Evolutionary conservation across 805 yeast species (phyloP), one percentile per base, ranked within the genome.

Genomic region (Saturnispora serradocipensis): DNA sequence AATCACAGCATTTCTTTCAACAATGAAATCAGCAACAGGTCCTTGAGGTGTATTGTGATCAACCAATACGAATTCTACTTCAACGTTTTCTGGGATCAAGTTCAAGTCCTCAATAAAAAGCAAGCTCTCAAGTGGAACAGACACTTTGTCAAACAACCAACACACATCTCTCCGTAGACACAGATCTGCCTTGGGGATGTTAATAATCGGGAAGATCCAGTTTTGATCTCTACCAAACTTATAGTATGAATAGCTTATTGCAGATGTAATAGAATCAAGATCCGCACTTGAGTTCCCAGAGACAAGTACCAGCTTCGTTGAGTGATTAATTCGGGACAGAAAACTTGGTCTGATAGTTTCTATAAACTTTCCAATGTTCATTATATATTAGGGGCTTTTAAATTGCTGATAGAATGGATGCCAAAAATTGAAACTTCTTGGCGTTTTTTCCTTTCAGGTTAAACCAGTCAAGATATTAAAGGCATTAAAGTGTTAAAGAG

Each of bases 251-350:
- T 82, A 86, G 3, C 85, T 61, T 5, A 93, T 70, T 0, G 97
- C 83, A 51, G 84, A 76, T 2, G 88, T 77, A 32, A 89, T 84
- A 0, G 97, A 90, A 66, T 91, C 99, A 69, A 93, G 70, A 66
- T 91, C 89, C 0, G 93, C 90, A 4, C 93, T 79, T 60, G 88
- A 93, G 61, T 89, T 89, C 1, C 97, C 97, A 0, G 84, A 70
- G 0, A 84, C 90, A 22, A 84, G 61, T 1, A 61, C 10, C 56
- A 16, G 61, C 7, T 11, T 40, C 24, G 5, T 40, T 13, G 30
- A 22, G 34, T 39, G 47, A 35, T 40, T 20, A 16, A 53, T 24
- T 1, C 32, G 36, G 5, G 52, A 11, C 15, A 47, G 16, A 30
- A 50, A 42, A 20, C 30, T 18, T 22, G 44, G 30, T n/a, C 30